phyloP scores from a whole-genome alignment of 2,329 filamentous ascomycete species.

The Sporothrix dimorphospora region DNA sequence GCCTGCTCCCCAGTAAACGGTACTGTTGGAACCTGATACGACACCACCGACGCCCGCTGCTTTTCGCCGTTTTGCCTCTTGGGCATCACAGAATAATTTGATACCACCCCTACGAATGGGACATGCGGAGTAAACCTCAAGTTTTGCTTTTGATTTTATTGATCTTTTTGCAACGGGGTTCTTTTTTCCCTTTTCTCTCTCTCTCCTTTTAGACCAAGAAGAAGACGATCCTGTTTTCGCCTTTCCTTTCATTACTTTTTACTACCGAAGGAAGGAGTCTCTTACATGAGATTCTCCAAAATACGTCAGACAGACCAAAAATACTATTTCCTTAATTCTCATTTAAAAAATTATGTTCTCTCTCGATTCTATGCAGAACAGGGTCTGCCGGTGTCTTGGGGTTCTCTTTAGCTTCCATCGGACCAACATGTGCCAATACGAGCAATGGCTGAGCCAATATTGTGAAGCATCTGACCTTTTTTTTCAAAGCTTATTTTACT shows the following conservation, averaged over 20 bases:
- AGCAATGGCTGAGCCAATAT: background rate
- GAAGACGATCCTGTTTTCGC: background rate
- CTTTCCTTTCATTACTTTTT: background rate
- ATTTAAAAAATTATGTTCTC: background rate
- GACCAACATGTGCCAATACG: background rate
- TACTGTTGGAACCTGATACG: background rate
- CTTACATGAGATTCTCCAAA: background rate
- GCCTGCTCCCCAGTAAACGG: constrained; percentile 20
- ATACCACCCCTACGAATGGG: background rate
- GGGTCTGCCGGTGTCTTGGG: background rate
- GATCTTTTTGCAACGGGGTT: background rate
- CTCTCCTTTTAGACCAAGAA: background rate
- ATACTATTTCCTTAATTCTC: background rate
- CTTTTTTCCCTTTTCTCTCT: background rate
- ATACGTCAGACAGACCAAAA: constrained; percentile 18
- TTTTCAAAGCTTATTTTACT: background rate
- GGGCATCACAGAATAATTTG: background rate
- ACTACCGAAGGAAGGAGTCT: background rate
- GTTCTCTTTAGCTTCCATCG: background rate
- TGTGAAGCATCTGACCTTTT: background rate
- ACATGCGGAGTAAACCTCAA: background rate
- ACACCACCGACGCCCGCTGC: background rate
- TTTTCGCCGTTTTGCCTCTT: background rate
- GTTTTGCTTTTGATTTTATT: background rate
- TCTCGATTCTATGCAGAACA: no score